Conservation (phyloP, 371 early-diverging fungal species). For the Rhizopus arrhizus region DNA sequence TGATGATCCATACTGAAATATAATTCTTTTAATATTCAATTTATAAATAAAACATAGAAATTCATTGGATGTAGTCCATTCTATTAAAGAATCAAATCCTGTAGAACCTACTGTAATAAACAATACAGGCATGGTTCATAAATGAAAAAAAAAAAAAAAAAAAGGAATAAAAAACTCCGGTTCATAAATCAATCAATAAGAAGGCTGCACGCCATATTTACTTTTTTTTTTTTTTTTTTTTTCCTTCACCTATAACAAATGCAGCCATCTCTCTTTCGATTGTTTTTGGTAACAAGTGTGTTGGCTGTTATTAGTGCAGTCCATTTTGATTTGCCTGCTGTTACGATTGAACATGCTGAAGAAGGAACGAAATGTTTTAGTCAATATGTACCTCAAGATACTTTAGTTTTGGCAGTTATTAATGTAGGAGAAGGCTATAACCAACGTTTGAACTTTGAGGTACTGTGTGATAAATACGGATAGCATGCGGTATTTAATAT, state of each 20-base stretch:
- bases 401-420: slow-evolving; percentile 72
- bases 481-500: not conserved
- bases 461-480: slow-evolving; percentile 13
- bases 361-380: slow-evolving; percentile 67
- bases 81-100: slow-evolving; percentile 78
- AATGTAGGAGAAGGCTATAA: slow-evolving; percentile 67
- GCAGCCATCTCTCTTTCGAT: slow-evolving; percentile 26
- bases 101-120: slow-evolving; percentile 93
- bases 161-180: slow-evolving; percentile 8
- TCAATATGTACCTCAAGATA: slow-evolving; percentile 73
- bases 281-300: slow-evolving; percentile 30
- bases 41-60: slow-evolving; percentile 50
- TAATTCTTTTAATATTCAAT: slow-evolving; percentile 44
- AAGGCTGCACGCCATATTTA: slow-evolving; percentile 25
- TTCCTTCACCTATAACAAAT: slow-evolving; percentile 12
- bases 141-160: slow-evolving; percentile 6
- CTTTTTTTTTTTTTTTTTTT: slow-evolving; percentile 12
- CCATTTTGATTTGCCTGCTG: slow-evolving; percentile 75
- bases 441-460: slow-evolving; percentile 75
- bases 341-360: slow-evolving; percentile 34
- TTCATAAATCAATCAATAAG: slow-evolving; percentile 20
- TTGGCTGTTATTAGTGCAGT: slow-evolving; percentile 51
- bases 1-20: slow-evolving; percentile 78
- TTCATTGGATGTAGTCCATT: slow-evolving; percentile 38
- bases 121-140: not conserved